phyloP scores from a whole-genome alignment of 2,329 filamentous ascomycete genomes.

The Sporothrix globosa region DNA sequence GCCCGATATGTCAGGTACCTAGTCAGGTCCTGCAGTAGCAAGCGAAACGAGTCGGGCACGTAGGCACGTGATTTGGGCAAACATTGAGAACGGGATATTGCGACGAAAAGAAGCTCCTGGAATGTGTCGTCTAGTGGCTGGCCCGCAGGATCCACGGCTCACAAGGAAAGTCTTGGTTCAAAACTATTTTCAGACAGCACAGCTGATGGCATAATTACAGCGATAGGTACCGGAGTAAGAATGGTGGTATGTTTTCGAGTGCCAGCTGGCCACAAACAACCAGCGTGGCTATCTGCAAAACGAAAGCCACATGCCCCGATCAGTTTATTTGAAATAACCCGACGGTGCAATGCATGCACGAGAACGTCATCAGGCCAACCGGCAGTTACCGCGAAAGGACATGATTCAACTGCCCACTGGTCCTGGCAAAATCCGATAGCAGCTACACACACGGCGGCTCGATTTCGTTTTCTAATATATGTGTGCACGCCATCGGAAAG shows the following conservation, averaged over 20 bases:
- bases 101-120: slow-evolving; percentile 13
- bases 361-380: slow-evolving; percentile 28
- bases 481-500: not conserved
- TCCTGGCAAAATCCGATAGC: not conserved
- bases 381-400: slow-evolving; percentile 15
- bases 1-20: not conserved
- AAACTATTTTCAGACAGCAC: slow-evolving; percentile 4
- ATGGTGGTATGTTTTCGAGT: not conserved
- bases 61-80: not conserved
- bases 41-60: not conserved
- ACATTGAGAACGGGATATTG: not conserved
- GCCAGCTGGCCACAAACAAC: not conserved
- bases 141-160: not conserved
- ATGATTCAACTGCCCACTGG: not conserved
- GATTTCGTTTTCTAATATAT: not conserved
- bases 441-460: not conserved
- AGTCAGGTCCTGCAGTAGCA: not conserved
- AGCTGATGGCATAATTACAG: not conserved
- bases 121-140: slow-evolving; percentile 10
- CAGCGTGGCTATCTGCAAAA: not conserved
- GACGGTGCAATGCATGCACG: slow-evolving; percentile 11
- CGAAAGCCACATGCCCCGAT: not conserved
- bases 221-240: not conserved
- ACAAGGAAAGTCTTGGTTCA: not conserved
- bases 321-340: not conserved